phyloP scores from a whole-genome alignment of 345 rosid species.

The Salix exigua region DNA sequence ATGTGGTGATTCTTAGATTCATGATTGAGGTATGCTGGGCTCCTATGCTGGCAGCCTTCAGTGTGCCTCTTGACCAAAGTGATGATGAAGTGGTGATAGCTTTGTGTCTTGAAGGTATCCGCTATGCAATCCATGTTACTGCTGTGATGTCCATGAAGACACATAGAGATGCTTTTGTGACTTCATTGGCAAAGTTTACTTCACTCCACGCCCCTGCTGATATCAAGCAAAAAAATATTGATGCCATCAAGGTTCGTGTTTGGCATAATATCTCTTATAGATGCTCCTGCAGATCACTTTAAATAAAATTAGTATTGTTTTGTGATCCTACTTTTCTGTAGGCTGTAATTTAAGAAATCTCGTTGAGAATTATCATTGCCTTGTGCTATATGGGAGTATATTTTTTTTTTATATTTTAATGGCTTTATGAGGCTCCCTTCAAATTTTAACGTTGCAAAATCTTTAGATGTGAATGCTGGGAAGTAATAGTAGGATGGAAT shows the following conservation, averaged over 20 bases:
- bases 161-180: conserved; percentile 98
- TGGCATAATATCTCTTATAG: background rate
- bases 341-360: background rate
- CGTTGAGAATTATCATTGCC: background rate
- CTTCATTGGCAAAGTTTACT: conserved; percentile 96
- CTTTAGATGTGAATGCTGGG: background rate
- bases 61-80: conserved; percentile 98
- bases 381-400: background rate
- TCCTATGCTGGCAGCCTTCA: conserved; percentile 99
- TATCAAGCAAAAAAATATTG: conserved; percentile 88
- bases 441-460: background rate
- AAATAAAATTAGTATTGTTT: background rate
- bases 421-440: background rate
- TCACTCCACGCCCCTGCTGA: conserved; percentile 98
- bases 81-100: conserved; percentile 82
- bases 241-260: conserved; percentile 77
- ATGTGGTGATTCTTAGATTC: conserved; percentile 91
- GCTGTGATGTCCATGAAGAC: conserved; percentile 99
- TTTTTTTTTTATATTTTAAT: background rate
- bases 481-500: background rate
- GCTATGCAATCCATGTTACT: conserved; percentile 87
- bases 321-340: background rate
- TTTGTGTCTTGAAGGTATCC: conserved; percentile 94
- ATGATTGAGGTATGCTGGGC: conserved; percentile 99
- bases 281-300: background rate